These are phyloP conservation scores for Aspergillus neotritici DNA, from an alignment of 2,329 filamentous ascomycete genomes.

Conservation along the genomic window DNA sequence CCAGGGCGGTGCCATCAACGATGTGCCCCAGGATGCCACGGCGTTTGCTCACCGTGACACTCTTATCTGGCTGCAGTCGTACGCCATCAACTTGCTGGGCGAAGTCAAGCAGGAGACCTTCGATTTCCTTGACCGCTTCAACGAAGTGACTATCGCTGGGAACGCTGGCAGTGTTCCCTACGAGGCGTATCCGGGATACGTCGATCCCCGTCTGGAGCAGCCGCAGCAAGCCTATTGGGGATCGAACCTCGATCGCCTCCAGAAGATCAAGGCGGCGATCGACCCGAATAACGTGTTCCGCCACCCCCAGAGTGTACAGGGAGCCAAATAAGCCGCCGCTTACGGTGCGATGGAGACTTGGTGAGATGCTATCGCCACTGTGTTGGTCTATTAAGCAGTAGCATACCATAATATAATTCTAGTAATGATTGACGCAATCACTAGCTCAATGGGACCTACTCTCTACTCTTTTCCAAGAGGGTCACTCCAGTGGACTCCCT, in stretches of 20 bases:
- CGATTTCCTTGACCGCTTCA: slow-evolving; percentile 49
- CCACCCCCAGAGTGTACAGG: slow-evolving; percentile 48
- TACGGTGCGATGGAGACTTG: too few relatives aligned
- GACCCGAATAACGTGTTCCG: slow-evolving; percentile 52
- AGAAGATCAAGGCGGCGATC: slow-evolving; percentile 46
- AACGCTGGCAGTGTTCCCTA: slow-evolving; percentile 19
- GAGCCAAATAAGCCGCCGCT: too few relatives aligned
- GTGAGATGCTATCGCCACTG: too few relatives aligned
- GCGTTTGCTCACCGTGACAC: slow-evolving; percentile 60
- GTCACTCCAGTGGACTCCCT: too few relatives aligned
- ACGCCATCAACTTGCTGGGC: slow-evolving; percentile 48
- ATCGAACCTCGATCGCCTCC: slow-evolving; percentile 43
- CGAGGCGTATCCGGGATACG: slow-evolving; percentile 58
- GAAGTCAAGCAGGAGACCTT: slow-evolving; percentile 42
- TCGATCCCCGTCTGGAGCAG: slow-evolving; percentile 46
- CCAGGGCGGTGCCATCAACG: slow-evolving; percentile 55
- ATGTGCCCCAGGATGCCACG: slow-evolving; percentile 51
- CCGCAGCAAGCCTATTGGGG: slow-evolving; percentile 53
- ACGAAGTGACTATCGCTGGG: slow-evolving; percentile 34
- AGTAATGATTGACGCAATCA: too few relatives aligned
- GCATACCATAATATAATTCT: too few relatives aligned
- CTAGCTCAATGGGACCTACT: too few relatives aligned
- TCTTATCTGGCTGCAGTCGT: slow-evolving; percentile 57
- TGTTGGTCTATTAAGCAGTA: too few relatives aligned
- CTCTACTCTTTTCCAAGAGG: too few relatives aligned